Base-by-base conservation (phyloP, 2,329 filamentous ascomycete genomes). In the Tolypocladium ovalisporum region DNA sequence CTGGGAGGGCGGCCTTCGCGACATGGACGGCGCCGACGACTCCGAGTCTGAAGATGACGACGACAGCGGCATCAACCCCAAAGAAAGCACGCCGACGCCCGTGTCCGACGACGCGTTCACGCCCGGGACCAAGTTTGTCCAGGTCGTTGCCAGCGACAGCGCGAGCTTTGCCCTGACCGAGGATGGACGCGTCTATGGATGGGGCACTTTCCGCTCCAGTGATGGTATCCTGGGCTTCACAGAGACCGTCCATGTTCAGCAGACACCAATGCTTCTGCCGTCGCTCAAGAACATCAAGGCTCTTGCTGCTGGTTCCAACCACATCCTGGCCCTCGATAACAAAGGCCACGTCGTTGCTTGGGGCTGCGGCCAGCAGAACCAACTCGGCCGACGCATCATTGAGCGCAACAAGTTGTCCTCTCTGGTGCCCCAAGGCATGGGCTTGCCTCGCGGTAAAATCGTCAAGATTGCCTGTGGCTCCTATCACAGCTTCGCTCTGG, bases 401-500 rank as follows among this genome's bases (percentile, higher is more conserved):
- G 78, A 78, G 57, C 75, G 87, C 61, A 86, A 83, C 72, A 84
- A 85, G 69, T 79, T 87, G 67, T 81, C 75, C 12, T 76, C 80
- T 5, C 76, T 88, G 32, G 72, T 78, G 13, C 83, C 82, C 36
- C 84, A 91, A 69, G 73, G 73, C 29, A 80, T 87, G 36, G 73
- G 77, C 56, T 67, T 76, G 29, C 73, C 74, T 52, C 79, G 89
- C 12, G 88, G 87, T 62, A 77, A 76, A 64, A 81, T 89, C 51
- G 62, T 63, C 54, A 71, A 75, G 64, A 68, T 76, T 54, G 81
- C 80, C 22, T 85, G 83, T 62, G 90, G 90, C 51, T 83, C 86
- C 17, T 93, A 92, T 72, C 89, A 96, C 75, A 88, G 85, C 64
- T 93, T 96, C 64, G 89, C 89, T 22, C 78, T 96, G 52, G 84